Evolutionary conservation across 176 grass and related monocot genomes (phyloP).

Genomic region (Zoysia japonica): DNA sequence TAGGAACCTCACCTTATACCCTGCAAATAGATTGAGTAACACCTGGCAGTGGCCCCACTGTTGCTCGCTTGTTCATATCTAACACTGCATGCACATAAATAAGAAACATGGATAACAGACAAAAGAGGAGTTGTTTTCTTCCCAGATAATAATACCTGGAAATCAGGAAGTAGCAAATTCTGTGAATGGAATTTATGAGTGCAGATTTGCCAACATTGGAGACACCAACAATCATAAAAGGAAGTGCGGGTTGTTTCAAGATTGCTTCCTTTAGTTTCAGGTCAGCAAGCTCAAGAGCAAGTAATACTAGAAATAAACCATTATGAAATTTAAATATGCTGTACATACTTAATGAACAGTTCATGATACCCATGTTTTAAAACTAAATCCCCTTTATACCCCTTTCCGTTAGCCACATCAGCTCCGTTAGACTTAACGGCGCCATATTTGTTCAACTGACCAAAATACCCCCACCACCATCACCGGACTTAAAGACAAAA

Average conservation of each 20-base stretch:
- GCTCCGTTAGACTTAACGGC: no score
- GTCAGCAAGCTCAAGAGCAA: conserved; percentile 83
- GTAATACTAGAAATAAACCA: conserved; percentile 18
- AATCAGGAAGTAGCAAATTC: conserved; percentile 76
- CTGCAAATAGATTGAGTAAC: conserved; percentile 95
- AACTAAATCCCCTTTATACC: no score
- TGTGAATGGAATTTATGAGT: conserved; percentile 90
- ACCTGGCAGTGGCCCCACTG: conserved; percentile 83
- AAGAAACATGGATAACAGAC: conserved; percentile 31
- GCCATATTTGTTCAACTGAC: no score
- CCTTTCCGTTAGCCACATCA: no score
- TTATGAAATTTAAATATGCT: background rate
- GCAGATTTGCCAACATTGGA: conserved; percentile 97
- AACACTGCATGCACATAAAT: conserved; percentile 55
- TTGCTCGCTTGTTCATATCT: conserved; percentile 80
- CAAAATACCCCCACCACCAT: no score
- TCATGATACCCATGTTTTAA: no score
- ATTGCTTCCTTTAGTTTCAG: conserved; percentile 92
- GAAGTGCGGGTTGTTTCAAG: conserved; percentile 86
- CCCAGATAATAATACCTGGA: conserved; percentile 61
- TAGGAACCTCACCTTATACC: conserved; percentile 63
- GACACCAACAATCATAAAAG: conserved; percentile 92
- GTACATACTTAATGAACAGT: no score
- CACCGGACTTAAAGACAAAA: no score
- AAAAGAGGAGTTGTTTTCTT: conserved; percentile 26